phyloP scores from a whole-genome alignment of 2,329 filamentous ascomycete genomes.

The Aureobasidium namibiae region DNA sequence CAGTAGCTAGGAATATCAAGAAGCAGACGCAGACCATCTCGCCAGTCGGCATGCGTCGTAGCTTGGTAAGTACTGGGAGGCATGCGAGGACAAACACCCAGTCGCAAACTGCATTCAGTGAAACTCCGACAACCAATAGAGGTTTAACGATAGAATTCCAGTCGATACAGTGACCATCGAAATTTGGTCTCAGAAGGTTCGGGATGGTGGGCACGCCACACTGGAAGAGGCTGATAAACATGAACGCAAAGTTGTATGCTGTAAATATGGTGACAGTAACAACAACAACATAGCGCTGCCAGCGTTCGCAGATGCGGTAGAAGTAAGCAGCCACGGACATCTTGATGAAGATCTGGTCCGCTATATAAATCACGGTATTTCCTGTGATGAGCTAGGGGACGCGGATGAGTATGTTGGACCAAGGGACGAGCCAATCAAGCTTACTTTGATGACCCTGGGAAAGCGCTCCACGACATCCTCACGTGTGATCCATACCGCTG shows the following conservation, averaged over 20 bases:
- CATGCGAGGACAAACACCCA: slow-evolving; percentile 12
- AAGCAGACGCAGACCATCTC: slow-evolving; percentile 10
- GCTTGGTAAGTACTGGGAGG: slow-evolving; percentile 5
- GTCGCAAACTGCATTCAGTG: slow-evolving; percentile 11
- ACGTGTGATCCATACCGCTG: not conserved
- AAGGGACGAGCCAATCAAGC: not conserved
- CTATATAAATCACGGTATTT: slow-evolving; percentile 2
- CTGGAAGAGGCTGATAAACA: slow-evolving; percentile 10
- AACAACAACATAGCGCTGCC: slow-evolving; percentile 12
- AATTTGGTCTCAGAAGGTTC: not conserved
- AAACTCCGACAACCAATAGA: slow-evolving; percentile 1
- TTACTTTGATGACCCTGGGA: not conserved
- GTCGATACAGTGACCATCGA: not conserved
- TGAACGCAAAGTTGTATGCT: not conserved
- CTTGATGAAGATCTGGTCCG: slow-evolving; percentile 13
- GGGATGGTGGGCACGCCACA: slow-evolving; percentile 11
- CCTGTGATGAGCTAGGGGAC: slow-evolving; percentile 6
- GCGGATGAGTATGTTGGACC: not conserved
- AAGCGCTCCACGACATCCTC: not conserved
- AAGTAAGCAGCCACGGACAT: slow-evolving; percentile 12
- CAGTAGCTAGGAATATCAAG: slow-evolving; percentile 11
- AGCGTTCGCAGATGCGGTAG: slow-evolving; percentile 7
- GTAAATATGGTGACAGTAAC: not conserved
- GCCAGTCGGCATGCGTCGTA: not conserved
- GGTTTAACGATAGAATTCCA: slow-evolving; percentile 6